Evolutionary conservation across 257 asterid species (phyloP).

Genomic region (Penstemon newberryi): DNA sequence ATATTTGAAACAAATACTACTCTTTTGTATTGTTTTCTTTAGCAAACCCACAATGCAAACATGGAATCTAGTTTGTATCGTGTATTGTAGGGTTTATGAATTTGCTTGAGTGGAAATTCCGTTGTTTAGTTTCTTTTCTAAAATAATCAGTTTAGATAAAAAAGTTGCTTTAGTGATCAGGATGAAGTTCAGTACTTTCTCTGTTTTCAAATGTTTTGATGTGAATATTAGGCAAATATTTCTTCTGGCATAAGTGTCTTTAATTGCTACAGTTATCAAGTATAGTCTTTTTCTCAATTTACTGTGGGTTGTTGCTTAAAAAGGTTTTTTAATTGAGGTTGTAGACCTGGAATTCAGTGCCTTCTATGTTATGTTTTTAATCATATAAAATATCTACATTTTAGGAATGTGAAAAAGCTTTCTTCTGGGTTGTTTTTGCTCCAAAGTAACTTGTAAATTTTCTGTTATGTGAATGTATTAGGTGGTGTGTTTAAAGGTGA

Average conservation of each 20-base stretch:
- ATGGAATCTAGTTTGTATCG: too few relatives aligned
- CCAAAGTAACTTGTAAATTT: slow-evolving; percentile 9
- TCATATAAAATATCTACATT: not conserved
- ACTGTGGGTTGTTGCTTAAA: not conserved
- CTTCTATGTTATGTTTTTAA: not conserved
- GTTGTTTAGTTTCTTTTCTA: slow-evolving; percentile 8
- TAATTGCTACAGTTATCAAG: not conserved
- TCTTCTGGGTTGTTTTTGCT: slow-evolving; percentile 7
- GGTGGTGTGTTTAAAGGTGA: slow-evolving; percentile 36
- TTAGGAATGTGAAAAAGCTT: not conserved
- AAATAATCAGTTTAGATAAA: too few relatives aligned
- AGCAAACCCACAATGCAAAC: too few relatives aligned
- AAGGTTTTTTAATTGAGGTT: not conserved
- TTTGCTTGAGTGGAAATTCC: not conserved
- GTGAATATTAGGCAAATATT: not conserved
- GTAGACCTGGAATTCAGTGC: not conserved
- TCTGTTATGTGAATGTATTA: slow-evolving; percentile 23
- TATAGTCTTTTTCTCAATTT: not conserved
- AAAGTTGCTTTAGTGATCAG: not conserved
- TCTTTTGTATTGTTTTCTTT: too few relatives aligned
- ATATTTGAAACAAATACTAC: too few relatives aligned
- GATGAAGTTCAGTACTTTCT: not conserved
- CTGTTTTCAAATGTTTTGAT: not conserved
- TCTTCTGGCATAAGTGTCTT: slow-evolving; percentile 7
- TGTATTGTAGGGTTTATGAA: not conserved